A percentile compares a stretch with the other conserved stretches of the same genome.
Conservation (phyloP, 23 red algal genomes). For the Chondrus crispus region DNA sequence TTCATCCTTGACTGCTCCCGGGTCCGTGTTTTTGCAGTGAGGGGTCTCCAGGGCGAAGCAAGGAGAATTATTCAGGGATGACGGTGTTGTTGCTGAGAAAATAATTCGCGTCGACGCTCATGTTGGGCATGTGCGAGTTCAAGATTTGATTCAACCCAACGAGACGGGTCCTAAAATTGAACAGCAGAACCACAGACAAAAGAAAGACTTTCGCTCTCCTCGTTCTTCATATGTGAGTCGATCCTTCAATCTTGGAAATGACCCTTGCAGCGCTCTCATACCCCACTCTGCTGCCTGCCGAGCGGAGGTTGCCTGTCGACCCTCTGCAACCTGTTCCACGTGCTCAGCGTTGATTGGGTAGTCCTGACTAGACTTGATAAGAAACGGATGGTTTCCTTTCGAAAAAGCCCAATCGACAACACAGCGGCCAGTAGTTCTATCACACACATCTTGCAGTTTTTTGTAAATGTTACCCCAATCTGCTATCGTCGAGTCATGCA, state of each 20-base stretch:
- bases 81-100: neutral
- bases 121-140: neutral
- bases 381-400: neutral
- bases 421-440: neutral
- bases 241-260: neutral
- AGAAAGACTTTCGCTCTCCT: neutral
- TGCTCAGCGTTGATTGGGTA: neutral
- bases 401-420: conserved; percentile 13
- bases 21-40: too few species aligned
- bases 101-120: neutral
- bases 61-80: too few species aligned
- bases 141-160: neutral
- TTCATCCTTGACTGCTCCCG: too few species aligned
- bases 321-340: neutral
- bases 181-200: neutral
- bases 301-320: neutral
- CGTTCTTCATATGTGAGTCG: neutral
- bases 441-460: neutral
- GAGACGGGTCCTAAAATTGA: neutral
- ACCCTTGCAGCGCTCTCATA: neutral
- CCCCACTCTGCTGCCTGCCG: neutral
- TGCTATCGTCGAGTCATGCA: neutral
- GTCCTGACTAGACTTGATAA: neutral
- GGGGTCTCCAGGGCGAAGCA: too few species aligned
- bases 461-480: neutral